Evolutionary conservation across 164 flowering plant genomes (phyloP), one percentile per base, ranked within the genome.

Genomic region (Annona cherimola): DNA sequence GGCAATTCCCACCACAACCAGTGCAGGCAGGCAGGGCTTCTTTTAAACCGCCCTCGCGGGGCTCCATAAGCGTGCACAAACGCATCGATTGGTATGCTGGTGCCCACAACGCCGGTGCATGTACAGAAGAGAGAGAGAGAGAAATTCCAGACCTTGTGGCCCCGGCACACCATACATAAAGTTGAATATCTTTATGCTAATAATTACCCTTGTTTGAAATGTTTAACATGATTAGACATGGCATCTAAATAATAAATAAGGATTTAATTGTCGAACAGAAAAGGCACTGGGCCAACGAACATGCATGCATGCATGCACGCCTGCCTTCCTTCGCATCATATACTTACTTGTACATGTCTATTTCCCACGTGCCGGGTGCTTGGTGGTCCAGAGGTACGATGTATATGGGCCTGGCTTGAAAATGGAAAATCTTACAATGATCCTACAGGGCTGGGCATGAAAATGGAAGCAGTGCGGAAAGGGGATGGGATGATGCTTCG

Each of bases 171-270:
- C 41, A 64, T 26, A 64, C 11, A 64, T 40, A 64, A 64, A 64
- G 67, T 44, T 64, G 40, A 64, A 42, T 64, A 64, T 64, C 67
- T 64, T 64, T 42, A 44, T 64, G 18, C 67, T 42, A 64, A 64
- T 64, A 5, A 71, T 71, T 39, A 50, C 73, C 45, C 26, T 44
- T 71, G 73, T 71, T 71, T 71, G 73, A 71, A 45, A 63, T 62
- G 63, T 35, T 46, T n/a, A 43, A 19, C 73, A 71, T 62, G 67
- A 71, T 71, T 71, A 71, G 73, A 45, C 16, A 42, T 43, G 39
- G 35, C 9, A 46, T 63, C 39, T 45, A 35, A 63, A 40, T 35
- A 71, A 43, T 60, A 3, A 39, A 45, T 2, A 20, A 5, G 8
- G 61, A 16, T 70, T 43, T 4, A 20, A 46, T 4, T 4, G 20